Percentiles rank a stretch among this genome's conserved stretches.
Evolutionary conservation across 495 filamentous ascomycete genomes (phyloP).

Genomic region (Penicillium verhagenii): DNA sequence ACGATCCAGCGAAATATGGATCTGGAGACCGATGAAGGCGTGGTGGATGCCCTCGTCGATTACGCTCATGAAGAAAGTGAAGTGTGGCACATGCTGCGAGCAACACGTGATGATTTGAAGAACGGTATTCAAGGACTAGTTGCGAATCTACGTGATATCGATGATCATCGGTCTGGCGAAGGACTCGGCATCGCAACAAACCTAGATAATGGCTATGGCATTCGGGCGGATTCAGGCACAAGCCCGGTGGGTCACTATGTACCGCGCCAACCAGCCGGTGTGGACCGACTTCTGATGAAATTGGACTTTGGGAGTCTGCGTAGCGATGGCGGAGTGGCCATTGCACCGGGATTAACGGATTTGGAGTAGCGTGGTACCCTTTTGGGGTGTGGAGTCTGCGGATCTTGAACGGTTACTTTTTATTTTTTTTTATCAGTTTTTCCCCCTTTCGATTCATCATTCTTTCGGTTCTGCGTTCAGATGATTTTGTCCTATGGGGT

Average conservation of each 20-base stretch:
- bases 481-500: neutral
- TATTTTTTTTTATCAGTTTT: neutral
- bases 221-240: slow-evolving; percentile 6
- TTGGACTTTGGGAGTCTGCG: slow-evolving; percentile 65
- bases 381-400: neutral
- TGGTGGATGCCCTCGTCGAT: slow-evolving; percentile 70
- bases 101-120: slow-evolving; percentile 32
- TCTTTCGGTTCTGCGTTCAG: neutral
- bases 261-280: slow-evolving; percentile 64
- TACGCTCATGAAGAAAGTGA: slow-evolving; percentile 66
- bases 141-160: slow-evolving; percentile 56
- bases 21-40: slow-evolving; percentile 74
- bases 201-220: slow-evolving; percentile 13
- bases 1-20: slow-evolving; percentile 69
- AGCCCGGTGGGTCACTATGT: slow-evolving; percentile 45
- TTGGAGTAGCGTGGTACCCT: slow-evolving; percentile 1
- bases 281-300: slow-evolving; percentile 83
- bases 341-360: slow-evolving; percentile 7
- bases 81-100: slow-evolving; percentile 55
- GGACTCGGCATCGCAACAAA: slow-evolving; percentile 27
- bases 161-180: slow-evolving; percentile 48
- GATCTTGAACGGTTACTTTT: neutral
- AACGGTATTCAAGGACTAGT: slow-evolving; percentile 64
- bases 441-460: no score
- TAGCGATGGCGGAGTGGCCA: slow-evolving; percentile 9